Conservation (phyloP, 306 rosid genomes). For the Quercus berberidifolia region DNA sequence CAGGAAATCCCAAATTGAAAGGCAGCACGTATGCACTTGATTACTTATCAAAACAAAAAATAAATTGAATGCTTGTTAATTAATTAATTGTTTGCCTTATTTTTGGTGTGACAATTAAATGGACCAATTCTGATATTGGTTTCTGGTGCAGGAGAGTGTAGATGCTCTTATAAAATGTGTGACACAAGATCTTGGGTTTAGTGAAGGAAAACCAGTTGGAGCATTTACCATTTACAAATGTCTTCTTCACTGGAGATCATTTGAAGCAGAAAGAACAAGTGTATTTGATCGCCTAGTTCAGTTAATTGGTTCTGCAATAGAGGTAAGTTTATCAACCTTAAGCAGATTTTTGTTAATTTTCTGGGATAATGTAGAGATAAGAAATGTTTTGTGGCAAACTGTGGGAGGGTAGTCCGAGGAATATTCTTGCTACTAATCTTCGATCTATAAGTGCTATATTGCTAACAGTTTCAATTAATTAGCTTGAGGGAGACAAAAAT, state of each 20-base stretch:
- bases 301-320: conserved; percentile 79
- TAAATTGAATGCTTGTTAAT: background rate
- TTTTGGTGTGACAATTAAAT: conserved; percentile 9
- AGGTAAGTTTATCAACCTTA: conserved; percentile 43
- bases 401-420: background rate
- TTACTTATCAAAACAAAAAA: background rate
- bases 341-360: background rate
- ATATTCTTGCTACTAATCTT: background rate
- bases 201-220: conserved; percentile 85
- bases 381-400: background rate
- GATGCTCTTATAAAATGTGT: conserved; percentile 67
- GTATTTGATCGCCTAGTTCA: conserved; percentile 85
- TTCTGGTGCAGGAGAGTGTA: conserved; percentile 65
- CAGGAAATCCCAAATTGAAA: conserved; percentile 71
- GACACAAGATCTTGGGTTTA: conserved; percentile 65
- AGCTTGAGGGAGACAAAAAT: background rate
- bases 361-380: background rate
- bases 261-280: conserved; percentile 92
- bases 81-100: conserved; percentile 15
- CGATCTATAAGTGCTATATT: background rate
- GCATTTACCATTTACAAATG: conserved; percentile 78
- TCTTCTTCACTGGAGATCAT: conserved; percentile 80
- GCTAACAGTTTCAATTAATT: background rate
- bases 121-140: conserved; percentile 12
- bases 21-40: conserved; percentile 57